phyloP scores from a whole-genome alignment of 352 stramenopile genomes.

The Globisporangium abappressorium region DNA sequence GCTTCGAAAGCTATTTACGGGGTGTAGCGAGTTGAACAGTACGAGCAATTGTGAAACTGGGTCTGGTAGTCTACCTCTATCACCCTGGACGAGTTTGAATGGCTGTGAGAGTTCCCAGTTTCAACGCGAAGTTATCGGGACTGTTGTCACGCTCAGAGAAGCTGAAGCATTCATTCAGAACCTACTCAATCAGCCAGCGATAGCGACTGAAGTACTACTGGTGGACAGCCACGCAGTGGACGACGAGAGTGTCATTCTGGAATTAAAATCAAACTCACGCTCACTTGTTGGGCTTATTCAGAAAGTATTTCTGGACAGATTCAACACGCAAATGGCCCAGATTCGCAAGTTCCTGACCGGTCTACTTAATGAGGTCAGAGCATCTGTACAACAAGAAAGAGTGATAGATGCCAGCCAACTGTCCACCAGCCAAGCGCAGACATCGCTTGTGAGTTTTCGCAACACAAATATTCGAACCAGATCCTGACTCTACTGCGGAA shows the following conservation, averaged over 20 bases:
- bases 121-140: not conserved
- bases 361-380: not conserved
- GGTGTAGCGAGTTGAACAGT: not conserved
- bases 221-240: not conserved
- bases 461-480: not conserved
- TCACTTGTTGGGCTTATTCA: not conserved
- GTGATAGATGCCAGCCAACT: not conserved
- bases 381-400: not conserved
- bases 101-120: not conserved
- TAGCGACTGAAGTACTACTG: not conserved
- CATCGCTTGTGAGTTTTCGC: not conserved
- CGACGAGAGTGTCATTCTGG: not conserved
- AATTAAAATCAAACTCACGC: not conserved
- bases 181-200: not conserved
- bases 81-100: not conserved
- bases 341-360: not conserved
- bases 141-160: not conserved
- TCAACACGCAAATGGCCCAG: not conserved
- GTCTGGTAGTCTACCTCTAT: no score
- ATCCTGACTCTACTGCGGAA: slow-evolving; percentile 10
- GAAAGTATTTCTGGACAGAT: not conserved
- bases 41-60: not conserved
- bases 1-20: slow-evolving; percentile 6
- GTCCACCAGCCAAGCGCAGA: not conserved
- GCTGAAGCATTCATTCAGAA: not conserved